Conservation (phyloP, 805 yeast genomes). For the Suhomyces kilbournensis region DNA sequence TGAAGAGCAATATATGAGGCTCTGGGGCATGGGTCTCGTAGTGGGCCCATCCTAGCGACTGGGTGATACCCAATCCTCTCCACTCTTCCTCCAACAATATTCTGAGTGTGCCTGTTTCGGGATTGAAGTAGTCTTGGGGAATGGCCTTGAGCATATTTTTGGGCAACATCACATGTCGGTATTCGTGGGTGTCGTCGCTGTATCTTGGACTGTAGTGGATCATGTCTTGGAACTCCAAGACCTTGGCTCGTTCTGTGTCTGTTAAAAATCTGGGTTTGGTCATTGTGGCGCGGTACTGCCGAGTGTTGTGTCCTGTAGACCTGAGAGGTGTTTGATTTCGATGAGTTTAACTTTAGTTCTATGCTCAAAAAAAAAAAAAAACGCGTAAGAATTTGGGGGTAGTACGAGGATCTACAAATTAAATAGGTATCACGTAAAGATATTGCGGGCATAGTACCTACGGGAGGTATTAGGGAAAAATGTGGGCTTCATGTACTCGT, state of each 20-base stretch:
- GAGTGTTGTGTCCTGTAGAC: background rate
- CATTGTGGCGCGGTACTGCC: constrained; percentile 13
- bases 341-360: background rate
- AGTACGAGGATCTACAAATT: background rate
- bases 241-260: constrained; percentile 79
- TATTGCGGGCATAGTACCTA: background rate
- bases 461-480: background rate
- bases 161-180: constrained; percentile 96
- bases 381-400: background rate
- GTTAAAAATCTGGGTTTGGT: constrained; percentile 69
- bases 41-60: constrained; percentile 96
- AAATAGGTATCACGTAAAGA: background rate
- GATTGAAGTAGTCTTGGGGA: constrained; percentile 90
- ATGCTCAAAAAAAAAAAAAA: background rate
- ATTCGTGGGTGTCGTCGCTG: constrained; percentile 88
- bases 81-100: constrained; percentile 94
- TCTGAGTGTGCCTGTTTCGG: constrained; percentile 90
- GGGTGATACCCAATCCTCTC: constrained; percentile 98
- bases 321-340: background rate
- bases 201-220: constrained; percentile 94
- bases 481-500: background rate
- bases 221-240: constrained; percentile 86
- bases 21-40: constrained; percentile 98
- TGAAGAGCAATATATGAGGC: constrained; percentile 89
- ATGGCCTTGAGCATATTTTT: constrained; percentile 91